A percentile compares a stretch with the other conserved stretches of the same genome.
Evolutionary conservation across 768 basidiomycete species (phyloP).

Genomic region (Amanita pallidorosea): DNA sequence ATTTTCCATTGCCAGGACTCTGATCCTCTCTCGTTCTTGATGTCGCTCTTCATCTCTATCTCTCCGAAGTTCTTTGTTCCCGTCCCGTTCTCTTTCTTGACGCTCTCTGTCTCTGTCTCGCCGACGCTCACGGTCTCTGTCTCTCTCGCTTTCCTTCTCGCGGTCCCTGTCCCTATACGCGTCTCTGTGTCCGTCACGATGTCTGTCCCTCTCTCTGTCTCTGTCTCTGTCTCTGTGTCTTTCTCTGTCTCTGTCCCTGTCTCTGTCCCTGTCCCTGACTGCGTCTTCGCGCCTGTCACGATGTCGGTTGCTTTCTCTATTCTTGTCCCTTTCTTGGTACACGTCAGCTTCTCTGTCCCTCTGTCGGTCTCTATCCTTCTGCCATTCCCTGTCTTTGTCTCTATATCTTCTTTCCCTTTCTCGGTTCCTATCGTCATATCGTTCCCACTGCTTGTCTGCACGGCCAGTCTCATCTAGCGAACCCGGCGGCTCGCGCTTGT

Average conservation of each 20-base stretch:
- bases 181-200: not conserved
- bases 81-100: not conserved
- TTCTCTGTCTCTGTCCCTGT: not conserved
- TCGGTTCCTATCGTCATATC: slow-evolving; percentile 11
- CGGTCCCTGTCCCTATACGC: not conserved
- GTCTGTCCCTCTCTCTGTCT: not conserved
- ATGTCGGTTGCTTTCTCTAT: slow-evolving; percentile 3
- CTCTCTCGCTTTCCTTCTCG: not conserved
- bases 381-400: too few species aligned
- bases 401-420: slow-evolving; percentile 12
- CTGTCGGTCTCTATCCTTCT: slow-evolving; percentile 9
- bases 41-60: not conserved
- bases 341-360: slow-evolving; percentile 7
- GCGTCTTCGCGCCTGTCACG: slow-evolving; percentile 7
- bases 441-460: slow-evolving; percentile 10
- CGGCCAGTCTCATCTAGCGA: not conserved
- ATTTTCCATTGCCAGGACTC: not conserved
- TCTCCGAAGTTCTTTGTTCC: slow-evolving; percentile 7
- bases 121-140: not conserved
- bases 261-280: slow-evolving; percentile 7
- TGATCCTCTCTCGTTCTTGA: not conserved
- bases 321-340: slow-evolving; percentile 11
- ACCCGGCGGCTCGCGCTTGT: not conserved
- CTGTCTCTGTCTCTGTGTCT: not conserved
- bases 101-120: not conserved